These are phyloP conservation scores for Pseudozyma thailandica DNA, from an alignment of 1,284 basidiomycete genomes.

Conservation along the genomic window DNA sequence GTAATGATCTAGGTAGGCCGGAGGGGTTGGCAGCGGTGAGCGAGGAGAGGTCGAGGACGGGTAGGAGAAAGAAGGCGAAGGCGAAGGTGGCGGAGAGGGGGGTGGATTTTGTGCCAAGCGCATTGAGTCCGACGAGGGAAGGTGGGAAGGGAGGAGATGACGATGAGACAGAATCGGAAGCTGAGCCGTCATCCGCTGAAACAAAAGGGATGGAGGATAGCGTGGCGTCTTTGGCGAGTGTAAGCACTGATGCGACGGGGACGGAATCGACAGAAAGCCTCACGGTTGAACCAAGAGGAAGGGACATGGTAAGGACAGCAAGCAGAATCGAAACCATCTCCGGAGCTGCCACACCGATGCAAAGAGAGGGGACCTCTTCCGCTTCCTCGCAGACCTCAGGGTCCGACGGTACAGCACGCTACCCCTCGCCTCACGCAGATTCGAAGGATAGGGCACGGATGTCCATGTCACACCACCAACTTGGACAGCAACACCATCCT, in stretches of 20 bases:
- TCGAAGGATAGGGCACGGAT: slow-evolving; percentile 4
- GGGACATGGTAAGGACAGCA: slow-evolving; percentile 48
- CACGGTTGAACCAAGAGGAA: slow-evolving; percentile 26
- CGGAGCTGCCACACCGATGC: slow-evolving; percentile 5
- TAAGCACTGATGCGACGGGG: slow-evolving; percentile 6
- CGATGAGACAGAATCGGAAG: slow-evolving; percentile 21
- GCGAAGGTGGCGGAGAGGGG: background rate
- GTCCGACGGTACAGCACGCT: slow-evolving; percentile 33
- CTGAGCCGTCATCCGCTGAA: background rate
- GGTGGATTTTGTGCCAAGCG: slow-evolving; percentile 26
- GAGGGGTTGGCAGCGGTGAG: background rate
- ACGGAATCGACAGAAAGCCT: slow-evolving; percentile 10
- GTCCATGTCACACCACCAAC: slow-evolving; percentile 34
- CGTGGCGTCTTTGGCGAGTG: slow-evolving; percentile 22
- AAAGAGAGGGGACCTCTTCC: slow-evolving; percentile 5
- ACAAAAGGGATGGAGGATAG: slow-evolving; percentile 25
- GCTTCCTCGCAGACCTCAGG: slow-evolving; percentile 19
- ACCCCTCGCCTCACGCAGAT: slow-evolving; percentile 15
- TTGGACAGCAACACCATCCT: slow-evolving; percentile 8
- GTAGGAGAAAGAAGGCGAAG: slow-evolving; percentile 5
- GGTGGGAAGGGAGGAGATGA: slow-evolving; percentile 10
- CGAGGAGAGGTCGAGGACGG: background rate
- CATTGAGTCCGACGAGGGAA: slow-evolving; percentile 35
- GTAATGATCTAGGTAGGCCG: slow-evolving; percentile 14
- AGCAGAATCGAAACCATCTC: slow-evolving; percentile 21